These are phyloP conservation scores for Paecilomyces sp. DNA, from an alignment of 2,329 filamentous ascomycete species.

Conservation along the genomic window DNA sequence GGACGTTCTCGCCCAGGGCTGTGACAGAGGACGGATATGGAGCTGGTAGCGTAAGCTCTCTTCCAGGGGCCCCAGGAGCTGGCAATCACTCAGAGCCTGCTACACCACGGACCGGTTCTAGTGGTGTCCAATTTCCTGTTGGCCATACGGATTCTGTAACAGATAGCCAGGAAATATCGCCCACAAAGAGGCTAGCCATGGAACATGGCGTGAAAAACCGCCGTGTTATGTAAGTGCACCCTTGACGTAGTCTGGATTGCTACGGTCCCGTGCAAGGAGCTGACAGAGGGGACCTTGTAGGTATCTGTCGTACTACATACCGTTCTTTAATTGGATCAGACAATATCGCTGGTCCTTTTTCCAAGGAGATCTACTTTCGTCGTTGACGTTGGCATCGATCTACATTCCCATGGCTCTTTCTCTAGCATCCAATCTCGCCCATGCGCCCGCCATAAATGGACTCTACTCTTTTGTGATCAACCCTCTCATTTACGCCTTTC, in stretches of 20 bases:
- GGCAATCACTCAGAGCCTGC: neutral
- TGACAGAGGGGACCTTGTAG: slow-evolving; percentile 34
- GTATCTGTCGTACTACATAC: slow-evolving; percentile 90
- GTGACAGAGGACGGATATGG: slow-evolving; percentile 40
- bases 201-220: slow-evolving; percentile 67
- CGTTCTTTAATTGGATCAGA: slow-evolving; percentile 80
- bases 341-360: slow-evolving; percentile 81
- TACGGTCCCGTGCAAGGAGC: neutral
- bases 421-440: slow-evolving; percentile 82
- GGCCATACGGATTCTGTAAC: slow-evolving; percentile 33
- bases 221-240: slow-evolving; percentile 58
- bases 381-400: slow-evolving; percentile 94
- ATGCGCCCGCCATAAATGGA: slow-evolving; percentile 88
- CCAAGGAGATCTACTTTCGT: slow-evolving; percentile 78
- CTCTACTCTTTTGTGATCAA: slow-evolving; percentile 93
- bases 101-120: slow-evolving; percentile 8
- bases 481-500: slow-evolving; percentile 79
- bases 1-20: slow-evolving; percentile 67
- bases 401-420: slow-evolving; percentile 97
- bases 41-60: slow-evolving; percentile 21
- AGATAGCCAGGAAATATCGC: slow-evolving; percentile 60
- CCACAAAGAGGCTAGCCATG: slow-evolving; percentile 64
- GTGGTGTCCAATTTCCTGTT: slow-evolving; percentile 28
- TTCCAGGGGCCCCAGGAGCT: slow-evolving; percentile 28
- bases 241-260: neutral